Conservation (phyloP, 768 basidiomycete genomes). For the Panaeolus papilionaceus region DNA sequence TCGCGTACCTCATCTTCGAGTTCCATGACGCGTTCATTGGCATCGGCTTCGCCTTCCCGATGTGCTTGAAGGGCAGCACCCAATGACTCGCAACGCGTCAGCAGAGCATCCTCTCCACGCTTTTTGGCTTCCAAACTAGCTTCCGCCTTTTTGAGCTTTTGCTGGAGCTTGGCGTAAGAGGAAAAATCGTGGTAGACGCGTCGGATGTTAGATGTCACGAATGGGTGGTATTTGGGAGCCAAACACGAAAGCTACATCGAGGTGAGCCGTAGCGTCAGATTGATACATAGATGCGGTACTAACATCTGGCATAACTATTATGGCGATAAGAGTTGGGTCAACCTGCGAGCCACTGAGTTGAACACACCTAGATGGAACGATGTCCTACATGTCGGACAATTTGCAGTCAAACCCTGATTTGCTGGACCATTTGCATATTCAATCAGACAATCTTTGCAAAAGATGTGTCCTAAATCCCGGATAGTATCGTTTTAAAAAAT, state of each 20-base stretch:
- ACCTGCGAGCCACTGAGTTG: slow-evolving; percentile 5
- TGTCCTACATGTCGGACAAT: slow-evolving; percentile 66
- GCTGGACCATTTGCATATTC: slow-evolving; percentile 43
- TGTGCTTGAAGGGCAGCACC: slow-evolving; percentile 40
- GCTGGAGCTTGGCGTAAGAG: slow-evolving; percentile 23
- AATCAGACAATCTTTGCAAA: slow-evolving; percentile 64
- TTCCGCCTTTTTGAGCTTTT: slow-evolving; percentile 43
- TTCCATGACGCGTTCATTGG: slow-evolving; percentile 27
- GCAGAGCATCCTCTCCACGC: slow-evolving; percentile 48
- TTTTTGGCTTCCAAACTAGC: slow-evolving; percentile 43
- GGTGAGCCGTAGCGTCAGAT: slow-evolving; percentile 38
- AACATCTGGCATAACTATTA: slow-evolving; percentile 50
- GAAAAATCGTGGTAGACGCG: slow-evolving; percentile 26
- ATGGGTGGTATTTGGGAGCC: slow-evolving; percentile 50
- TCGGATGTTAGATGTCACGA: slow-evolving; percentile 47
- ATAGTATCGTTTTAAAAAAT: background rate
- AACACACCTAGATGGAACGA: slow-evolving; percentile 58
- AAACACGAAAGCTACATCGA: slow-evolving; percentile 37
- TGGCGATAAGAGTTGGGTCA: background rate
- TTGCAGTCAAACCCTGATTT: slow-evolving; percentile 41
- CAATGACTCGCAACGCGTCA: slow-evolving; percentile 49
- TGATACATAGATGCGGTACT: slow-evolving; percentile 10
- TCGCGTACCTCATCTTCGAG: slow-evolving; percentile 21
- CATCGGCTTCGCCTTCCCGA: slow-evolving; percentile 37
- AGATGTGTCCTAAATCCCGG: slow-evolving; percentile 68